Percentiles rank a stretch among this genome's conserved stretches.
These are phyloP conservation scores for Teratosphaeria pseudoeucalypti DNA, from an alignment of 2,329 filamentous ascomycete genomes.

Conservation along the genomic window DNA sequence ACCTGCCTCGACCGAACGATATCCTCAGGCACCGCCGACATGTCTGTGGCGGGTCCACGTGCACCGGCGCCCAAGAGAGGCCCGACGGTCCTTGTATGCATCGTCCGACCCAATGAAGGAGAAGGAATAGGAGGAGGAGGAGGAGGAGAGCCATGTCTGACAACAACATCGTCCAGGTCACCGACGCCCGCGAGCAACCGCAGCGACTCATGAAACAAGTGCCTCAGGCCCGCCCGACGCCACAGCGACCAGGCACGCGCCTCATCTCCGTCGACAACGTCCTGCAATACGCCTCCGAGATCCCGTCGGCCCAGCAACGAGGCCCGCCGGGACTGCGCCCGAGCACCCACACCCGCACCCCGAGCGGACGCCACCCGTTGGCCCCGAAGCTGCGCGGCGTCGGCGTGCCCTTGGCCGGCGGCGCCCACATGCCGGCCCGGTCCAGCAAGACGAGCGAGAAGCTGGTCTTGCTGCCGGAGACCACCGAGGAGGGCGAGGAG, in stretches of 20 bases:
- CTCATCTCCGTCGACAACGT: conserved; percentile 86
- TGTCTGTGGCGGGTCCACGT: not conserved
- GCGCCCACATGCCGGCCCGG: conserved; percentile 59
- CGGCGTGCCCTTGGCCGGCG: conserved; percentile 25
- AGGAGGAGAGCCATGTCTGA: not conserved
- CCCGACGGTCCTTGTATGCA: not conserved
- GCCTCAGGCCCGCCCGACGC: not conserved
- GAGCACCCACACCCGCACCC: conserved; percentile 35
- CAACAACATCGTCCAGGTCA: not conserved
- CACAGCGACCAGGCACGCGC: conserved; percentile 44
- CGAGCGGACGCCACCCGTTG: conserved; percentile 42
- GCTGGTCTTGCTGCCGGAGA: conserved; percentile 85
- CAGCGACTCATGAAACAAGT: not conserved
- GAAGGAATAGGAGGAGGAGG: not conserved
- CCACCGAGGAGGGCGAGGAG: conserved; percentile 44
- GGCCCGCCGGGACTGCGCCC: conserved; percentile 50
- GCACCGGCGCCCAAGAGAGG: not conserved
- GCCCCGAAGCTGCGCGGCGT: conserved; percentile 47
- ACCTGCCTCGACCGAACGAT: not conserved
- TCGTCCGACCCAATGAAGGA: not conserved
- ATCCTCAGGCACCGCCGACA: not conserved
- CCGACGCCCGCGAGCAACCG: not conserved
- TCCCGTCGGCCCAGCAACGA: conserved; percentile 86
- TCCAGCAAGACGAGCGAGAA: conserved; percentile 95
- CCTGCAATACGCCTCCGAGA: conserved; percentile 84